Evolutionary conservation across 225 moss, liverwort and hornwort genomes (phyloP), one percentile per base, ranked within the genome.

Genomic region (Physcomitrellopsis africana): DNA sequence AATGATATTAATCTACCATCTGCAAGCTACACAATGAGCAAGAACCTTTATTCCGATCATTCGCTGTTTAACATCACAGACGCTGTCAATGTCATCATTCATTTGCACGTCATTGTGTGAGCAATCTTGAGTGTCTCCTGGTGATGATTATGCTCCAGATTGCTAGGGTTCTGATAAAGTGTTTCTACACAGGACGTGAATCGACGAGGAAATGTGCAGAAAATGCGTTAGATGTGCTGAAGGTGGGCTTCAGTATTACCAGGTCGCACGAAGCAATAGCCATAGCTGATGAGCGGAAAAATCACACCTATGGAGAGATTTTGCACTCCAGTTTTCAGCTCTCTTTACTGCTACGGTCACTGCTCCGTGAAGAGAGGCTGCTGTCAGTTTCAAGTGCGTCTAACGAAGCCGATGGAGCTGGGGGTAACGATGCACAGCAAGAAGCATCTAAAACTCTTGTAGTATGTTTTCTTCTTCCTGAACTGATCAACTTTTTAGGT

Each of bases 221-320:
- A 16, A 69, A 46, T 6, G 68, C n/a, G 7, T 67, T 56, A 56
- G 79, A 80, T 56, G 84, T 87, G 29, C 60, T 87, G 61, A 87
- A 87, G 72, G 49, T 87, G 74, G 74, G 87, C 9, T 75, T 82
- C 10, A 69, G 60, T 45, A 49, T 80, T 9, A 32, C 68, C 63
- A 71, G 11, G 20, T 24, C 82, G 29, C 77, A 58, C 1, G 63
- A n/a, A 65, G 68, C 77, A 8, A 63, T 62, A 37, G 87, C 87
- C 32, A 69, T 87, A 42, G 54, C 72, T 18, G 82, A 84, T 65
- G 72, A 77, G 27, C 82, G 55, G 49, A 78, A 84, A 14, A 87
- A 45, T 72, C 75, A 80, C 72, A 87, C 80, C 77, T 87, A 85
- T 69, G 84, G 75, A 27, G 72, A 87, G 68, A 80, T 87, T 19